phyloP scores from a whole-genome alignment of 768 basidiomycete genomes.

The Kwoniella heveanensis region DNA sequence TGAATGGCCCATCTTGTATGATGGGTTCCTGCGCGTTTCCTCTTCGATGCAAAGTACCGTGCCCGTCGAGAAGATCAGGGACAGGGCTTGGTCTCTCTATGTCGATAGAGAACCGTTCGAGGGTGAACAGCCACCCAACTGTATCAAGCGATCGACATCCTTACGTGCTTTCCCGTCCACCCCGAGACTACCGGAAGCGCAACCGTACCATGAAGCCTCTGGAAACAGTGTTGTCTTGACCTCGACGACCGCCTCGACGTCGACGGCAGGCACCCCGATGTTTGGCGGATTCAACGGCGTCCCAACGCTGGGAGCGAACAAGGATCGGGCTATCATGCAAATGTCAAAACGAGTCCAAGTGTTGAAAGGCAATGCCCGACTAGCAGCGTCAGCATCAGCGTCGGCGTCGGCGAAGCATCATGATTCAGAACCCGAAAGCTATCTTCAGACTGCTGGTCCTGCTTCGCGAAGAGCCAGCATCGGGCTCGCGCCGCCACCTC shows the following conservation, averaged over 20 bases:
- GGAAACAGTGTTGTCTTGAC: constrained; percentile 93
- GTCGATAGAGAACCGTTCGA: constrained; percentile 41
- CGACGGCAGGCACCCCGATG: constrained; percentile 46
- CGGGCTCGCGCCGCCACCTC: constrained; percentile 12
- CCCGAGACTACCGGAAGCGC: constrained; percentile 31
- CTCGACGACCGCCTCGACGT: constrained; percentile 77
- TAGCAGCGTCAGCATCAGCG: no score
- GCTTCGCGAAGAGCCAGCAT: constrained; percentile 12
- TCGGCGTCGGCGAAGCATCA: constrained; percentile 15
- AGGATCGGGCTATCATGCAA: constrained; percentile 50
- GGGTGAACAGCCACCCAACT: constrained; percentile 37
- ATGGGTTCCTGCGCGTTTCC: constrained; percentile 43
- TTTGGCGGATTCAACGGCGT: constrained; percentile 25
- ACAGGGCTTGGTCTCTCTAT: constrained; percentile 48
- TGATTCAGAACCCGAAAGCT: constrained; percentile 1
- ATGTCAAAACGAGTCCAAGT: constrained; percentile 55
- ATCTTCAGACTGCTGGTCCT: background rate
- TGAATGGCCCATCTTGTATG: constrained; percentile 80
- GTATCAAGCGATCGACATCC: constrained; percentile 52
- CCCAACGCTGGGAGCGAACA: constrained; percentile 24
- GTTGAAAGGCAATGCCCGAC: constrained; percentile 47
- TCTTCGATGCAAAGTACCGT: constrained; percentile 28
- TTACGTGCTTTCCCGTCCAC: constrained; percentile 49
- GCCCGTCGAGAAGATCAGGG: constrained; percentile 41
- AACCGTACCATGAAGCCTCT: constrained; percentile 69